These are phyloP conservation scores for Euphorbia peplus DNA, from an alignment of 345 rosid genomes.

Conservation along the genomic window DNA sequence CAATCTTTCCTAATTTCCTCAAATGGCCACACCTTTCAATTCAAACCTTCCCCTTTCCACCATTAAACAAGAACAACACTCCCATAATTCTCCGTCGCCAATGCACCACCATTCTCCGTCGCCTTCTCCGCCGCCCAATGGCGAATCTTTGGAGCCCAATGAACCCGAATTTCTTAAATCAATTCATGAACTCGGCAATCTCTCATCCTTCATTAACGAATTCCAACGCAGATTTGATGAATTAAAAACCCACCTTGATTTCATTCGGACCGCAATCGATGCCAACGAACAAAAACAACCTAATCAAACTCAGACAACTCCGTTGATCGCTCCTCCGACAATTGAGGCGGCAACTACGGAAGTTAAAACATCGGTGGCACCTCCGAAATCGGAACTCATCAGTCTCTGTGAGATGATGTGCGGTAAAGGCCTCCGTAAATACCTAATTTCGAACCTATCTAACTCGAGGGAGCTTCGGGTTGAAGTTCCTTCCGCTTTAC, in stretches of 20 bases:
- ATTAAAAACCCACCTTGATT: conserved; percentile 46
- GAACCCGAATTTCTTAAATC: conserved; percentile 36
- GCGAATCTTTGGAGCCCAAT: conserved; percentile 14
- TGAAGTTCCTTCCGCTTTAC: conserved; percentile 54
- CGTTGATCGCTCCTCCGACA: not conserved
- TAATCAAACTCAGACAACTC: not conserved
- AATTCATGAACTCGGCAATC: conserved; percentile 30
- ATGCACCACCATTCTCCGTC: not conserved
- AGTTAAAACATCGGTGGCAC: conserved; percentile 9
- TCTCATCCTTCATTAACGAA: conserved; percentile 37
- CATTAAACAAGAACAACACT: conserved; percentile 7
- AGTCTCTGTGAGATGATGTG: conserved; percentile 42
- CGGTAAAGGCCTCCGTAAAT: conserved; percentile 52
- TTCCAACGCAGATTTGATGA: conserved; percentile 52
- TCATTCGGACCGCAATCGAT: conserved; percentile 41
- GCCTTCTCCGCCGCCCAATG: not conserved
- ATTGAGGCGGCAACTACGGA: not conserved
- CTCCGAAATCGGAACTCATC: conserved; percentile 31
- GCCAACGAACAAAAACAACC: conserved; percentile 14
- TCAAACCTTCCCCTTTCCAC: not conserved
- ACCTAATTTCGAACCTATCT: conserved; percentile 37
- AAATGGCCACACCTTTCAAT: conserved; percentile 4
- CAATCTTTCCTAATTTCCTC: not conserved
- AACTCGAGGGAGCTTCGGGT: conserved; percentile 37
- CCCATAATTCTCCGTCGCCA: conserved; percentile 2